Evolutionary conservation across 2,329 filamentous ascomycete genomes (phyloP).

Genomic region (Calonectria henricotiae): DNA sequence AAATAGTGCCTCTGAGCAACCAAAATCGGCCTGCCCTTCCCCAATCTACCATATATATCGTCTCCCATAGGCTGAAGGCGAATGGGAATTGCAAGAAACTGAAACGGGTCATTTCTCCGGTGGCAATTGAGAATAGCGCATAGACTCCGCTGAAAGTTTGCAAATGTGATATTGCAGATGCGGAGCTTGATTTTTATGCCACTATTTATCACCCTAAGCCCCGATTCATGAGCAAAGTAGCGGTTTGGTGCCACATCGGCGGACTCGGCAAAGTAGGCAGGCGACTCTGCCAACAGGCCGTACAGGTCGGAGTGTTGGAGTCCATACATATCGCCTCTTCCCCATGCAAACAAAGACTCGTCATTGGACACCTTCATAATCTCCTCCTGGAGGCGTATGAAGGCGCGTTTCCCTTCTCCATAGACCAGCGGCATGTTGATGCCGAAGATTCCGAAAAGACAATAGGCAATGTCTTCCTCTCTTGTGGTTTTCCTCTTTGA

Average conservation of each 20-base stretch:
- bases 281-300: neutral
- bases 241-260: neutral
- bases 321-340: neutral
- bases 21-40: neutral
- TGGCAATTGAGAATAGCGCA: neutral
- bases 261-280: neutral
- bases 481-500: neutral
- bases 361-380: neutral
- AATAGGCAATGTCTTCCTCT: neutral
- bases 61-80: neutral
- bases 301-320: neutral
- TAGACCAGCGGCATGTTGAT: neutral
- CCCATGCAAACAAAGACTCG: neutral
- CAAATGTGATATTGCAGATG: neutral
- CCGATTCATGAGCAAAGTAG: neutral
- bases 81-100: neutral
- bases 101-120: neutral
- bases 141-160: neutral
- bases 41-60: neutral
- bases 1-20: conserved; percentile 3
- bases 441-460: neutral
- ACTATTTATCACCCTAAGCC: neutral
- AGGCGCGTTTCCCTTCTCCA: neutral
- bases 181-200: neutral
- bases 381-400: neutral